These are phyloP conservation scores for Suillus occidentalis DNA, from an alignment of 768 basidiomycete genomes.

Conservation along the genomic window DNA sequence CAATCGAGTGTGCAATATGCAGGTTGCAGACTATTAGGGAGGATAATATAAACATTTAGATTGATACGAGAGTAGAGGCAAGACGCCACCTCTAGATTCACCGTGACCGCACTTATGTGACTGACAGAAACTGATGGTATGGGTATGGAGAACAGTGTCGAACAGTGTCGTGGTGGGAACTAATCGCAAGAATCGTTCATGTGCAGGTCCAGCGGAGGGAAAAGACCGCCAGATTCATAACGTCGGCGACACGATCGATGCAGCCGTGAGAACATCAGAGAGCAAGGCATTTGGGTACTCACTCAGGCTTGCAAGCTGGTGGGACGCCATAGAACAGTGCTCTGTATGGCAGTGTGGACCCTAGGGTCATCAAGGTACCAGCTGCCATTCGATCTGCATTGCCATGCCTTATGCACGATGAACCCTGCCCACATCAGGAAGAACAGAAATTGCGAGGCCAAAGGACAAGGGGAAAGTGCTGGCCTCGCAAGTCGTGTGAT, in stretches of 20 bases:
- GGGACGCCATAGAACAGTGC: background rate
- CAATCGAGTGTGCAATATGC: constrained; percentile 3
- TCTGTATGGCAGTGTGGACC: constrained; percentile 3
- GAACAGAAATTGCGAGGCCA: constrained; percentile 8
- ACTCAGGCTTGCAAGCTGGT: constrained; percentile 8
- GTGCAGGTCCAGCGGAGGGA: constrained; percentile 13
- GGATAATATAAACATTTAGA: background rate
- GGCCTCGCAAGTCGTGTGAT: constrained; percentile 27
- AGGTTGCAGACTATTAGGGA: constrained; percentile 15
- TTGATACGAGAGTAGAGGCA: background rate
- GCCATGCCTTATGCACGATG: constrained; percentile 4
- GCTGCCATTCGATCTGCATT: constrained; percentile 7
- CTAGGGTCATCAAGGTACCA: constrained; percentile 8
- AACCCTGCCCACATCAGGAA: constrained; percentile 19
- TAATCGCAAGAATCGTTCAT: constrained; percentile 1
- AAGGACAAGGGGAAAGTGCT: background rate
- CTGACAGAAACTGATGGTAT: background rate
- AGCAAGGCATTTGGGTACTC: background rate
- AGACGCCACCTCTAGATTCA: constrained; percentile 5
- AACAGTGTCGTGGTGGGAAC: constrained; percentile 8
- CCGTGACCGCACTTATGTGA: background rate
- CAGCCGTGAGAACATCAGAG: background rate
- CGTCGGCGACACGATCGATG: constrained; percentile 5
- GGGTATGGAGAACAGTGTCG: constrained; percentile 9
- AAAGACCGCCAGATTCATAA: constrained; percentile 7